Evolutionary conservation across 768 basidiomycete species (phyloP).

Genomic region (Scleroderma bovista): DNA sequence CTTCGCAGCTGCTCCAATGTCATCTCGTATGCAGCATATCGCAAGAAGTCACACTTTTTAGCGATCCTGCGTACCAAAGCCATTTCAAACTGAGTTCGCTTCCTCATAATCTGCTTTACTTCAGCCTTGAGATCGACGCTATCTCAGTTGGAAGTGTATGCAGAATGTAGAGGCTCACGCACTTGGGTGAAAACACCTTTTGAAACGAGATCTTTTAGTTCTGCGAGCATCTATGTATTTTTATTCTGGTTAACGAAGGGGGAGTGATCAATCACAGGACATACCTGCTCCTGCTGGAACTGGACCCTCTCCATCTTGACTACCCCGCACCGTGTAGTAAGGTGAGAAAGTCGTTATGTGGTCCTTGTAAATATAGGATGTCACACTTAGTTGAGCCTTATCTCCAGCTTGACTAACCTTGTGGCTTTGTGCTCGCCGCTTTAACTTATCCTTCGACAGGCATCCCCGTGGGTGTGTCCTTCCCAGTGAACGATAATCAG

Average conservation of each 20-base stretch:
- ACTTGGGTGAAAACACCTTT: slow-evolving; percentile 82
- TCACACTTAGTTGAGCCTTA: no score
- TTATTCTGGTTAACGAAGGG: slow-evolving; percentile 2
- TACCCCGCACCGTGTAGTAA: no score
- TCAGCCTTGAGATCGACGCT: slow-evolving; percentile 49
- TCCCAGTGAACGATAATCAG: background rate
- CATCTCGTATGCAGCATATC: slow-evolving; percentile 92
- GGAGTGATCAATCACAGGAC: slow-evolving; percentile 4
- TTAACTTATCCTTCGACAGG: no score
- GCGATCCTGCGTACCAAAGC: slow-evolving; percentile 78
- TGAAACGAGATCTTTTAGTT: slow-evolving; percentile 88
- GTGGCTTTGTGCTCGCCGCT: no score
- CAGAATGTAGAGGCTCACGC: slow-evolving; percentile 18
- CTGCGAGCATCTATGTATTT: slow-evolving; percentile 74
- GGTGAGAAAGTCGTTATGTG: no score
- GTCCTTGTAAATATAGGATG: background rate
- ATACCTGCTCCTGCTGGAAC: slow-evolving; percentile 86
- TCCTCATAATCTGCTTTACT: slow-evolving; percentile 78
- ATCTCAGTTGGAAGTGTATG: background rate
- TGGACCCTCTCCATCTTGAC: slow-evolving; percentile 85
- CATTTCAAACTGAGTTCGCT: slow-evolving; percentile 78
- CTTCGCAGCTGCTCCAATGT: slow-evolving; percentile 72
- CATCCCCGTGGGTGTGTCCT: no score
- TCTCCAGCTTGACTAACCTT: no score
- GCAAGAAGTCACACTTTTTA: slow-evolving; percentile 82